These are phyloP conservation scores for Talaromyces rugulosus DNA, from an alignment of 2,329 filamentous ascomycete genomes.

Conservation along the genomic window DNA sequence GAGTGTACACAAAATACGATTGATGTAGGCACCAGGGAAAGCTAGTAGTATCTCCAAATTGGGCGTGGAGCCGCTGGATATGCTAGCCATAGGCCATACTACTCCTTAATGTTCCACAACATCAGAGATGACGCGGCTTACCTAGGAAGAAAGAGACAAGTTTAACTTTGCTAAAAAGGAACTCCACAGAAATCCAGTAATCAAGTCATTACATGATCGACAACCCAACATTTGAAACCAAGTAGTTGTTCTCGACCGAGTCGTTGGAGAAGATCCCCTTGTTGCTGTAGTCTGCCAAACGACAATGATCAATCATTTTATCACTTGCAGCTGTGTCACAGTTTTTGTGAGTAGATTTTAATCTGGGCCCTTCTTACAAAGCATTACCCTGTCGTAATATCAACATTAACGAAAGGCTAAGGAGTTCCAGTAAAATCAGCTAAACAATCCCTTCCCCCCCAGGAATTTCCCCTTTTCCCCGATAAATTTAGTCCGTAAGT, in stretches of 20 bases:
- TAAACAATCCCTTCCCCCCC: neutral
- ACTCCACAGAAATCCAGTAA: neutral
- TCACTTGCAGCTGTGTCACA: neutral
- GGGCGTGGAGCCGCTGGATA: neutral
- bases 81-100: neutral
- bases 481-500: neutral
- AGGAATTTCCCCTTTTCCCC: neutral
- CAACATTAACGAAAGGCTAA: neutral
- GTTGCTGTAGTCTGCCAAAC: neutral
- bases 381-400: neutral
- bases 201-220: neutral
- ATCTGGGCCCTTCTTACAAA: neutral
- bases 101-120: neutral
- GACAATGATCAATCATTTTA: neutral
- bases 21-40: neutral
- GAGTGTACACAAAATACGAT: neutral
- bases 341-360: neutral
- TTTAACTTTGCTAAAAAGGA: neutral
- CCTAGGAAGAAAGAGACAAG: neutral
- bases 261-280: neutral
- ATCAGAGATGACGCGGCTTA: neutral
- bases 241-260: neutral
- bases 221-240: neutral
- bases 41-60: neutral
- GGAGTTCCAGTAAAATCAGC: neutral